A percentile compares a stretch with the other conserved stretches of the same genome.
Evolutionary conservation across 2,329 filamentous ascomycete species (phyloP).

Genomic region (Aspergillus sp.): DNA sequence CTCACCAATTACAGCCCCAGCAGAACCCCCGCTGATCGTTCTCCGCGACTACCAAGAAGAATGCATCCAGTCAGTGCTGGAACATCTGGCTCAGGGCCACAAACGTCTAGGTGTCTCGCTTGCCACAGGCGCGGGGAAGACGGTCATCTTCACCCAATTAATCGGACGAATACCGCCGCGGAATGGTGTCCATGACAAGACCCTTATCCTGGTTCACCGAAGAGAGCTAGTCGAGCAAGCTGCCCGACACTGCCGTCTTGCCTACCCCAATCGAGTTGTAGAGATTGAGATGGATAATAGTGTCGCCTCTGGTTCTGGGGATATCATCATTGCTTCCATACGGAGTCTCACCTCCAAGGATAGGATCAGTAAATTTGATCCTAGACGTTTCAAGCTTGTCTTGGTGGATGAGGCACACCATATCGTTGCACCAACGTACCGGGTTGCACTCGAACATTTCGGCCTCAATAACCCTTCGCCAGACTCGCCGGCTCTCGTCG

Average conservation of each 20-base stretch:
- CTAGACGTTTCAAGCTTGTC: slow-evolving; percentile 78
- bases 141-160: slow-evolving; percentile 94
- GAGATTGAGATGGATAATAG: slow-evolving; percentile 89
- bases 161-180: slow-evolving; percentile 72
- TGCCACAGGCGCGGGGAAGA: slow-evolving; percentile 87
- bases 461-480: slow-evolving; percentile 59
- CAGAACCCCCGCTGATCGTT: slow-evolving; percentile 48
- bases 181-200: slow-evolving; percentile 65
- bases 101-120: slow-evolving; percentile 81
- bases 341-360: slow-evolving; percentile 77
- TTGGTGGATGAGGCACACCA: slow-evolving; percentile 97
- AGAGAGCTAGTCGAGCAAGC: slow-evolving; percentile 94
- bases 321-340: slow-evolving; percentile 92
- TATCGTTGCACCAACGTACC: slow-evolving; percentile 81
- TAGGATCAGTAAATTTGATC: slow-evolving; percentile 80
- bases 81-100: slow-evolving; percentile 68
- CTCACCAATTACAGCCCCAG: slow-evolving; percentile 9
- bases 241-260: slow-evolving; percentile 74
- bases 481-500: slow-evolving; percentile 69
- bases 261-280: slow-evolving; percentile 77
- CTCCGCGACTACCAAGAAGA: slow-evolving; percentile 88
- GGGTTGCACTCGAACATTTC: slow-evolving; percentile 76
- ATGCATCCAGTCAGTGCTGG: slow-evolving; percentile 79
- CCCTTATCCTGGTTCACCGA: slow-evolving; percentile 87
- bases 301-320: slow-evolving; percentile 75